Evolutionary conservation across 371 early-diverging fungal genomes (phyloP).

Genomic region (Chytridium lagenaria): DNA sequence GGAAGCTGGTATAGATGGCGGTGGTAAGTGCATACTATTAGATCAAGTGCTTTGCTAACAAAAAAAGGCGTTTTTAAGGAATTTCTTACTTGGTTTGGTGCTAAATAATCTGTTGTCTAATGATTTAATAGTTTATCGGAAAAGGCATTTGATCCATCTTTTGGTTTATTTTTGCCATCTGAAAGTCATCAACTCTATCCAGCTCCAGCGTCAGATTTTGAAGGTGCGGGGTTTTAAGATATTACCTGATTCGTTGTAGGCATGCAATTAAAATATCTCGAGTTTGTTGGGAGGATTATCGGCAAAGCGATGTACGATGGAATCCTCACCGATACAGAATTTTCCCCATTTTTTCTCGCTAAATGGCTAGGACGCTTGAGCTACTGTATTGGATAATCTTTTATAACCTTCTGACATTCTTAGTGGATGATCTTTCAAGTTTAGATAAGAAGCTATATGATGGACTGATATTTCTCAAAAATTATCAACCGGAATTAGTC

Average conservation of each 20-base stretch:
- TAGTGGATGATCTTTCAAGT: slow-evolving; percentile 87
- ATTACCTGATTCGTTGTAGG: slow-evolving; percentile 37
- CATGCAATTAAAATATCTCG: slow-evolving; percentile 70
- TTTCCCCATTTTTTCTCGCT: slow-evolving; percentile 91
- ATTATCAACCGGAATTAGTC: slow-evolving; percentile 75
- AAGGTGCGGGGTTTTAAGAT: slow-evolving; percentile 19
- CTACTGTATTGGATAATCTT: slow-evolving; percentile 55
- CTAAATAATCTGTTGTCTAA: slow-evolving; percentile 5
- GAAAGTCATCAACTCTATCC: slow-evolving; percentile 83
- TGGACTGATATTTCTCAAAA: slow-evolving; percentile 80
- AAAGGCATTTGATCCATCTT: slow-evolving; percentile 87
- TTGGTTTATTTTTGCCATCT: slow-evolving; percentile 80
- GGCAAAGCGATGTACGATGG: slow-evolving; percentile 96
- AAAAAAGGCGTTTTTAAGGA: slow-evolving; percentile 81
- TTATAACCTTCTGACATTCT: neutral
- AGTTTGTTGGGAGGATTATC: slow-evolving; percentile 89
- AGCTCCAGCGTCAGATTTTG: slow-evolving; percentile 67
- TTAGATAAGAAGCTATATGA: slow-evolving; percentile 87
- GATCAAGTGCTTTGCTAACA: neutral
- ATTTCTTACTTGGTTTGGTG: slow-evolving; percentile 71
- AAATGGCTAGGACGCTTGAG: slow-evolving; percentile 78
- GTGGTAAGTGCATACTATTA: slow-evolving; percentile 56
- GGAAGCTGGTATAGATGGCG: slow-evolving; percentile 97
- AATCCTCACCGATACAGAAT: slow-evolving; percentile 85
- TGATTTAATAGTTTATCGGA: slow-evolving; percentile 56